These are phyloP conservation scores for Hymenochaete sp. DNA, from an alignment of 1,284 basidiomycete genomes.

Conservation along the genomic window DNA sequence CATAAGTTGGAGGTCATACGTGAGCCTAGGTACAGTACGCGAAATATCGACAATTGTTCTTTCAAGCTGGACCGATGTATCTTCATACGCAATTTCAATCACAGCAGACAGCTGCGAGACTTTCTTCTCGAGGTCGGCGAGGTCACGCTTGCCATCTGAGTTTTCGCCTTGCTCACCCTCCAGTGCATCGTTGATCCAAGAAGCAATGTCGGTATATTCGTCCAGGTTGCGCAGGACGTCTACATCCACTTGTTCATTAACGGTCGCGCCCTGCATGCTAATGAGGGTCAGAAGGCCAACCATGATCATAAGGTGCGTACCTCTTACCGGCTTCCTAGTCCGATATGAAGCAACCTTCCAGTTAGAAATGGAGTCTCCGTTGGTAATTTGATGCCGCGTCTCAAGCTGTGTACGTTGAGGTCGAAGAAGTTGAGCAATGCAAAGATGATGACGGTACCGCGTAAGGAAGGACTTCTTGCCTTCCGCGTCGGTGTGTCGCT, in stretches of 20 bases:
- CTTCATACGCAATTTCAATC: conserved; percentile 77
- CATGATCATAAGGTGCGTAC: neutral
- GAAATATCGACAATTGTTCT: conserved; percentile 85
- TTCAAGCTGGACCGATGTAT: conserved; percentile 79
- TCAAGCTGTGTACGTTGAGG: too few species aligned
- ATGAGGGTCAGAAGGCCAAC: conserved; percentile 3
- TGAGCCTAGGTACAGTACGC: conserved; percentile 76
- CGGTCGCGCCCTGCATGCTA: conserved; percentile 7
- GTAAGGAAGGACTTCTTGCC: too few species aligned
- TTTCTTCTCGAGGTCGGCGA: conserved; percentile 65
- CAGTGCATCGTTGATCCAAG: conserved; percentile 24
- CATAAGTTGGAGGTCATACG: conserved; percentile 93
- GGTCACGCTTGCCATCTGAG: conserved; percentile 37
- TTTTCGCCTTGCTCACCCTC: conserved; percentile 29
- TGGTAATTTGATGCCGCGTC: too few species aligned
- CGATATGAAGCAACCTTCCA: neutral
- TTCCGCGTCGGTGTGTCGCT: too few species aligned
- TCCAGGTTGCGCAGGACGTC: conserved; percentile 29
- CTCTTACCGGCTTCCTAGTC: neutral
- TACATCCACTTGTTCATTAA: neutral
- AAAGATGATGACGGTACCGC: too few species aligned
- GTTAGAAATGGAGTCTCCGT: too few species aligned
- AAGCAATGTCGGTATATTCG: conserved; percentile 25
- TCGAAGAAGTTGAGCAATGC: too few species aligned
- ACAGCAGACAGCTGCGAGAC: conserved; percentile 66